Evolutionary conservation across 2,329 filamentous ascomycete genomes (phyloP).

Genomic region (Fusarium burgessii): DNA sequence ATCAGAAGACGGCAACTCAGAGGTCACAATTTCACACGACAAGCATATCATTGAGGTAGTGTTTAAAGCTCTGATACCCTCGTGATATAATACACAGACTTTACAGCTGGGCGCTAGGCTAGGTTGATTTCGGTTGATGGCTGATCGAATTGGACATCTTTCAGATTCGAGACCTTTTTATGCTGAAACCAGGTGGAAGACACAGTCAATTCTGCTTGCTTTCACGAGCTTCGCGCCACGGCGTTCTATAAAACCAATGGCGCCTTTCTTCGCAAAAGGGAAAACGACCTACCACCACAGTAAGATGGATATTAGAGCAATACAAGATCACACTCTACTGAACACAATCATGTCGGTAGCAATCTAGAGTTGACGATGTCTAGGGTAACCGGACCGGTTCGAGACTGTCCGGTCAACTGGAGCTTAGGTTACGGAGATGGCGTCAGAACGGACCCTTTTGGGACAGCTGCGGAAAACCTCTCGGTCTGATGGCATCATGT

Average conservation of each 20-base stretch:
- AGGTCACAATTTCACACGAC: not conserved
- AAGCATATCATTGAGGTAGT: not conserved
- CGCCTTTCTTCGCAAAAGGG: too few species aligned
- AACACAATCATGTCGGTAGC: too few species aligned
- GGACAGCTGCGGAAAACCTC: conserved; percentile 22
- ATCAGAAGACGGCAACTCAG: not conserved
- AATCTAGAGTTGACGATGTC: not conserved
- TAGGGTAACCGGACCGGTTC: conserved; percentile 38
- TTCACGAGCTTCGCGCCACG: not conserved
- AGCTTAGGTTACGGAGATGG: conserved; percentile 34
- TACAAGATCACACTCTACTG: not conserved
- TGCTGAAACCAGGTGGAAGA: not conserved
- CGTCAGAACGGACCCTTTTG: conserved; percentile 41
- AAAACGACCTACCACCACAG: not conserved
- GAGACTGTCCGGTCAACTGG: conserved; percentile 17
- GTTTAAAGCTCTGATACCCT: not conserved
- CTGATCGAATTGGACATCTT: not conserved
- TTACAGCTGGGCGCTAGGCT: conserved; percentile 20
- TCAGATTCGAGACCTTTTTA: conserved; percentile 6
- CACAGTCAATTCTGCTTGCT: not conserved
- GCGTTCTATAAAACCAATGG: not conserved
- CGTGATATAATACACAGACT: conserved; percentile 25
- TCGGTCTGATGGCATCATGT: conserved; percentile 39
- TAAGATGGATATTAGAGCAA: not conserved
- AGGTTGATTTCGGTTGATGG: conserved; percentile 11